phyloP scores from a whole-genome alignment of 371 early-diverging fungal species.

The Haplosporangium sp. region DNA sequence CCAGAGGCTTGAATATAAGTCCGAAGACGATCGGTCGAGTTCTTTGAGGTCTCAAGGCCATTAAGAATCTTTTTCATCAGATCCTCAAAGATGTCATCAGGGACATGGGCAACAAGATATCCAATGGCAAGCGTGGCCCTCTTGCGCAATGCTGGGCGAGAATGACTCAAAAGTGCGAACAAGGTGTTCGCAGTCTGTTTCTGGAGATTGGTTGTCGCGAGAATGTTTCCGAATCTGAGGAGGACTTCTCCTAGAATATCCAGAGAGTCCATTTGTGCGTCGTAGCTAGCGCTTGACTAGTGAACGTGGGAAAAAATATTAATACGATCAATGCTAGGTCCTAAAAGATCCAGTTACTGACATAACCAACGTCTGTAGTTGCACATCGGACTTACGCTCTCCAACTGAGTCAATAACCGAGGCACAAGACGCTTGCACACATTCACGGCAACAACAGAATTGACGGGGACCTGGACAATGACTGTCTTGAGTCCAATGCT shows the following conservation, averaged over 20 bases:
- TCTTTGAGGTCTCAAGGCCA: conserved; percentile 61
- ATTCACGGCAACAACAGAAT: conserved; percentile 59
- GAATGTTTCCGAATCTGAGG: conserved; percentile 76
- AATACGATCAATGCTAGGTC: neutral
- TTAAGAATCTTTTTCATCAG: conserved; percentile 60
- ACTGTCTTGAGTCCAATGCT: conserved; percentile 90
- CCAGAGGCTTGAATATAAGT: conserved; percentile 81
- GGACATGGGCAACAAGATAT: conserved; percentile 74
- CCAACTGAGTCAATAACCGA: conserved; percentile 67
- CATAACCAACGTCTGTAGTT: neutral
- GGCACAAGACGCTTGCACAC: conserved; percentile 74
- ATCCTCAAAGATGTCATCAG: conserved; percentile 78
- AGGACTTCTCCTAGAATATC: conserved; percentile 89
- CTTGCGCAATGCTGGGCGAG: conserved; percentile 86
- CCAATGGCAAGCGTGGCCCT: conserved; percentile 83
- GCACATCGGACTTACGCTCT: conserved; percentile 58
- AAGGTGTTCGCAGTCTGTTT: conserved; percentile 72
- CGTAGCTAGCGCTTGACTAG: conserved; percentile 66
- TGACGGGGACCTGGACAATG: conserved; percentile 72
- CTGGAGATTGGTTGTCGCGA: conserved; percentile 63
- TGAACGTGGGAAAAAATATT: neutral
- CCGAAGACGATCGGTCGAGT: conserved; percentile 71
- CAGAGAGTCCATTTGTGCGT: conserved; percentile 85
- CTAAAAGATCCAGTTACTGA: neutral
- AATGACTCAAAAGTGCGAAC: conserved; percentile 74